Base-by-base conservation (phyloP, 352 stramenopile genomes). In the Hyaloperonospora brassicae region DNA sequence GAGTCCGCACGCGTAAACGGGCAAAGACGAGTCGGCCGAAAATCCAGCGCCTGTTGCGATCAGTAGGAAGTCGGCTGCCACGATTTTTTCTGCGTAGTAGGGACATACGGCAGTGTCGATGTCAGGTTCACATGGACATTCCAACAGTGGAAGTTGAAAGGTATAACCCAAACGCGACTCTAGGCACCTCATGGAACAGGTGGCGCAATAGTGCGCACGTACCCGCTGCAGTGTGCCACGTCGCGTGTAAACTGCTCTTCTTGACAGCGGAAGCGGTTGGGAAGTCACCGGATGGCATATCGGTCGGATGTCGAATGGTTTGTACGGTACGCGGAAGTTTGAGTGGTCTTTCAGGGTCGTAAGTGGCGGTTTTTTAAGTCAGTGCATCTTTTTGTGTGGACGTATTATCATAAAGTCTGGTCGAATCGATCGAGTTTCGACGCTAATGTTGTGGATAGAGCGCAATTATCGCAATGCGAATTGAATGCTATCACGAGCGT, bases 21-120 rank as follows among this genome's bases (percentile, higher is more conserved):
- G 82, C 0, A 97, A 66, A 0, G 84, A 80, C 5, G 77, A 94
- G 62, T 97, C 88, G 0, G 89, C 89, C 55, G 82, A 95, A 59
- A 96, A 96, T 31, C 87, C 89, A 3, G 89, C 89, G 45, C 89
- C 89, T 0, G 88, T 87, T 5, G 87, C 84, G 4, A 96, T 59
- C 7, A 97, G 57, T 3, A 97, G 62, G 45, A 96, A 84, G 54
- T 97, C 86, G 17, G 84, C 84, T 0, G 60, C 55, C 5, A 71
- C 70, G 23, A 96, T 80, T 59, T 70, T 79, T 24, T 78, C 84
- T 91, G 59, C 17, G 13, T 45, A 9, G 4, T 49, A 38, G 53
- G 7, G 2, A 46, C 52, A 45, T 51, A 38, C 47, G 43, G 49
- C 31, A 43, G 21, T 11, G 43, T 5, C 35, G 23, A 13, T 40